A percentile compares a stretch with the other conserved stretches of the same genome.
These are phyloP conservation scores for Carex cristatella DNA, from an alignment of 176 grass and related monocot genomes.

Conservation along the genomic window DNA sequence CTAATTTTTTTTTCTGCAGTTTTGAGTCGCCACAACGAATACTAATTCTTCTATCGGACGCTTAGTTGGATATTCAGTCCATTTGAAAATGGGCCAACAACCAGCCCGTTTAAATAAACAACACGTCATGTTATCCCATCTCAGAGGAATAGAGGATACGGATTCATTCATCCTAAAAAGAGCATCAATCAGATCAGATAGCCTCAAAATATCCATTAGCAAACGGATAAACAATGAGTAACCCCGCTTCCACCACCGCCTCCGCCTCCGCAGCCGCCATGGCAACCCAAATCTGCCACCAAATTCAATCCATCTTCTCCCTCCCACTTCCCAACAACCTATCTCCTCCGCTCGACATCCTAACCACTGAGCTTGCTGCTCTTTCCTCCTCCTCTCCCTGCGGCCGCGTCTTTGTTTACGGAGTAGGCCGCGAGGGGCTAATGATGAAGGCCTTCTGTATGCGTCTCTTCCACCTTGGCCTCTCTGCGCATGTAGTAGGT, in stretches of 20 bases:
- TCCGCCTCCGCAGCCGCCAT: constrained; percentile 26
- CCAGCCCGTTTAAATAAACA: neutral
- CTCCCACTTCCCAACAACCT: constrained; percentile 8
- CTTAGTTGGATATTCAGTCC: too few species aligned
- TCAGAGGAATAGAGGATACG: too few species aligned
- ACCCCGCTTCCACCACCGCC: neutral
- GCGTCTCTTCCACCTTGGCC: constrained; percentile 78
- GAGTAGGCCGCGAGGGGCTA: constrained; percentile 91
- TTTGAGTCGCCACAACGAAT: too few species aligned
- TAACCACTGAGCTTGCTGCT: constrained; percentile 27
- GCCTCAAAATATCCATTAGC: neutral
- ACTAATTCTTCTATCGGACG: too few species aligned
- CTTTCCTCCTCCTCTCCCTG: constrained; percentile 32
- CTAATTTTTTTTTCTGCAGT: too few species aligned
- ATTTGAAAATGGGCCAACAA: neutral
- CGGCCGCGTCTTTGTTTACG: constrained; percentile 63
- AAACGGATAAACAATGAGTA: constrained; percentile 25
- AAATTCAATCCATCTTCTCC: constrained; percentile 71
- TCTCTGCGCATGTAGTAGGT: constrained; percentile 60
- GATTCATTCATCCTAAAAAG: neutral
- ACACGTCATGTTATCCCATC: neutral
- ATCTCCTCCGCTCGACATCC: constrained; percentile 32
- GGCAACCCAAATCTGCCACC: constrained; percentile 52
- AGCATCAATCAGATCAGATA: neutral
- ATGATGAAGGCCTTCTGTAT: constrained; percentile 95